Evolutionary conservation across 1,139 yeast species (phyloP), one percentile per base, ranked within the genome.

Genomic region (Candida tropicalis): DNA sequence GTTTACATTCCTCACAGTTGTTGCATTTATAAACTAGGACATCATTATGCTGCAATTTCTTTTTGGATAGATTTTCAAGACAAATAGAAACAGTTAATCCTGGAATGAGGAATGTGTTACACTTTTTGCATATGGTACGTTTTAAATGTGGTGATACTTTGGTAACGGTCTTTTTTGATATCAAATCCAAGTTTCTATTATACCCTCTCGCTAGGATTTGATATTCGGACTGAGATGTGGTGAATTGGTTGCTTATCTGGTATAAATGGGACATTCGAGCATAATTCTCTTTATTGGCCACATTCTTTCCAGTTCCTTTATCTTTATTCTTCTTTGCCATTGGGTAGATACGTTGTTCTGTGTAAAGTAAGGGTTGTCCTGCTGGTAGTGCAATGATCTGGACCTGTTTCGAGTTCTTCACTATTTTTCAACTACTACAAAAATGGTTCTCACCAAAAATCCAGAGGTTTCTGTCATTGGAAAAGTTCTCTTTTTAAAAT

Each of bases 111-210:
- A 75, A 48, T 8, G 75, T 59, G 42, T 74, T 59, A 57, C 95
- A 86, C 20, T 60, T 62, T 52, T 83, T 84, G 60, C 95, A 86
- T 20, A 81, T 54, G 1, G 73, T 67, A 48, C 91, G 65, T 57
- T 86, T 87, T 16, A 86, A 56, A 22, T 65, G 65, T 0, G 89
- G 89, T 27, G 84, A 75, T 40, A 83, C 55, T 52, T 84, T 77
- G 12, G 82, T 56, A 5, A 84, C 90, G 4, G 81, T 74, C 55
- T 82, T 83, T 54, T 82, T 81, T 2, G 87, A 75, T 8, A 84
- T 82, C 27, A 70, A 52, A 42, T 69, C 75, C 49, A 77, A 66
- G 39, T 70, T 73, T 39, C 77, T 62, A 13, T 70, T 58, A 49
- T 79, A 80, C 39, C 71, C 68, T 36, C 87, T 60, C 0, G 86